Base-by-base conservation (phyloP, 495 filamentous ascomycete genomes). In the Ramalina peruviana region DNA sequence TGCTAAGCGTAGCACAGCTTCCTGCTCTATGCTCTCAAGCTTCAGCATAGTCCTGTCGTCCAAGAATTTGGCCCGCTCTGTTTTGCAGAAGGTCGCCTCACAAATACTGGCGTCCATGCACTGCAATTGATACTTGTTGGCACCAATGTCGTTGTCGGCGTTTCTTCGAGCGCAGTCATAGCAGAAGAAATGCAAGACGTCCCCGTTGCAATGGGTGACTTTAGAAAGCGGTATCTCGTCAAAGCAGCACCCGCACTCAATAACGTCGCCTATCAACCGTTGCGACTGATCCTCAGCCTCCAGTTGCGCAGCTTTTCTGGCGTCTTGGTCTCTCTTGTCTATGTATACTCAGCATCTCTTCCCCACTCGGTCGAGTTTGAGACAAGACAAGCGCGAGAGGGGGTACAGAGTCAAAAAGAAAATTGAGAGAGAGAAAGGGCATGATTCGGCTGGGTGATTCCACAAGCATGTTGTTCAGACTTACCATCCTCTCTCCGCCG, bases 191-290 rank as follows among this genome's bases (percentile, higher is more conserved):
- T 86, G 81, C 0, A 64, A 50, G 0, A 71, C 62, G 36, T 69
- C 69, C 25, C 64, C 70, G 43, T 79, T 65, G 64, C 87, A 94
- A 40, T 79, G 74, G 3, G 83, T 72, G 70, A 82, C 78, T 27
- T 75, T 69, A 58, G 86, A 81, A 43, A 75, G 63, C 7, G 83
- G 69, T 46, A 71, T 72, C 3, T 87, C 81, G 11, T 68, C 65
- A 54, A 71, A 90, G 59, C 87, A 94, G 57, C 83, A 86, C 15
- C 68, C 72, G 55, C 83, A 86, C 49, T 88, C 83, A 11, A 66
- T 59, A 36, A 81, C 59, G 36, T 63, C 62, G 38, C 63, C 58
- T 26, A 51, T 52, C 23, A 52, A 60, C 36, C 64, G 48, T 61
- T 69, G 40, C 65, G 65, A 73, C 19, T 74, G 62, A 6, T 65